These are phyloP conservation scores for Lactifluus hygrophoroides DNA, from an alignment of 768 basidiomycete species.

Conservation along the genomic window DNA sequence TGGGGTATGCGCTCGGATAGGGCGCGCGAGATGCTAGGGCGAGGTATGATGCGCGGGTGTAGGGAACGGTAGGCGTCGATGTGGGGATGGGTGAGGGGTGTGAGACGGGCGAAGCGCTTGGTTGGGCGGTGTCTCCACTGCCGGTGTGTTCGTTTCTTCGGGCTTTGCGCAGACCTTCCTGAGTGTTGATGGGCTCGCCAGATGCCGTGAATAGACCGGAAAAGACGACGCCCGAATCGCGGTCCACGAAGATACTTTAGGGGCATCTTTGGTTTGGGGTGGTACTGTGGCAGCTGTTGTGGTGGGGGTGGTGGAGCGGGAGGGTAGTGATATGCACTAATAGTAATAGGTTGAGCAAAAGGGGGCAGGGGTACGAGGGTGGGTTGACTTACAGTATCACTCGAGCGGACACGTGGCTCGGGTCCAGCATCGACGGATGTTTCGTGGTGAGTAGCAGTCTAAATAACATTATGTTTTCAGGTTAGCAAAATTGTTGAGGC, in stretches of 20 bases:
- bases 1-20: not conserved
- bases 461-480: too few species aligned
- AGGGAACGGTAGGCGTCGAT: not conserved
- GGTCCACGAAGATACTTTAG: not conserved
- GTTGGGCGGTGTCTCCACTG: not conserved
- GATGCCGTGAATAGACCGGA: not conserved
- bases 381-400: not conserved
- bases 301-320: not conserved
- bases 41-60: not conserved
- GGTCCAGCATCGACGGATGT: not conserved
- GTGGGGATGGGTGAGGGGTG: not conserved
- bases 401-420: not conserved
- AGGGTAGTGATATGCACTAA: not conserved
- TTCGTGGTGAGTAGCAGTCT: not conserved
- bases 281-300: not conserved
- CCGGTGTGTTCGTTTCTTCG: not conserved
- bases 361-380: not conserved
- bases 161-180: not conserved
- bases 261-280: too few species aligned
- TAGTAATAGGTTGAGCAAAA: not conserved
- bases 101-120: not conserved
- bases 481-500: not conserved
- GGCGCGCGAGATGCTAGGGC: not conserved
- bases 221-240: slow-evolving; percentile 3
- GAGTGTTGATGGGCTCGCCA: not conserved